phyloP scores from a whole-genome alignment of 306 rosid genomes.

The Delonix regia region DNA sequence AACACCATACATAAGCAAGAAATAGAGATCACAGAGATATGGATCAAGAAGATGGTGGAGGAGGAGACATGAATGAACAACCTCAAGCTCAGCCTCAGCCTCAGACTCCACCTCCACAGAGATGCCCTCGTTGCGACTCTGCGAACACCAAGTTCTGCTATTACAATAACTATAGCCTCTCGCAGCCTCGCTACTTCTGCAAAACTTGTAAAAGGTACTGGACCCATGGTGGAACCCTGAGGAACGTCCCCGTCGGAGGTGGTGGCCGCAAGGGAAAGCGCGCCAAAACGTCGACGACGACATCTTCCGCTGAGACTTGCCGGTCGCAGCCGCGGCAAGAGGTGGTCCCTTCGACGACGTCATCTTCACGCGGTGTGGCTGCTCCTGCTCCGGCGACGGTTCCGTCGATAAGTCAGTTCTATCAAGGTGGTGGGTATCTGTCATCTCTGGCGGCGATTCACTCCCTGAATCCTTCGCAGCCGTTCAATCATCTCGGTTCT shows the following conservation, averaged over 20 bases:
- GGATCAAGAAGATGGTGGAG: constrained; percentile 37
- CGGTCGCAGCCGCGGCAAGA: background rate
- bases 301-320: background rate
- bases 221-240: constrained; percentile 72
- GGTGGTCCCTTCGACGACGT: background rate
- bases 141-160: constrained; percentile 70
- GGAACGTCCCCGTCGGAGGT: constrained; percentile 73
- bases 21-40: no score
- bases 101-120: constrained; percentile 11
- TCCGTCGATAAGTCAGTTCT: constrained; percentile 15
- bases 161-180: constrained; percentile 66
- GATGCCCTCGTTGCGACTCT: constrained; percentile 69
- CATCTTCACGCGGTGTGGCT: background rate
- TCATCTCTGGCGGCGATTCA: constrained; percentile 50
- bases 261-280: constrained; percentile 57
- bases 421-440: constrained; percentile 44
- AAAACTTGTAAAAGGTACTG: constrained; percentile 67
- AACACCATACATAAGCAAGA: background rate
- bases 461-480: constrained; percentile 31
- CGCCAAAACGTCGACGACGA: constrained; percentile 19
- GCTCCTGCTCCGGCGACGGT: background rate
- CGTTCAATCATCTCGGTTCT: constrained; percentile 27
- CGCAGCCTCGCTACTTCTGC: constrained; percentile 71
- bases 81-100: background rate
- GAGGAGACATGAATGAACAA: constrained; percentile 20